phyloP scores from a whole-genome alignment of 108 stramenopile species.

The Conticribra guillardii region DNA sequence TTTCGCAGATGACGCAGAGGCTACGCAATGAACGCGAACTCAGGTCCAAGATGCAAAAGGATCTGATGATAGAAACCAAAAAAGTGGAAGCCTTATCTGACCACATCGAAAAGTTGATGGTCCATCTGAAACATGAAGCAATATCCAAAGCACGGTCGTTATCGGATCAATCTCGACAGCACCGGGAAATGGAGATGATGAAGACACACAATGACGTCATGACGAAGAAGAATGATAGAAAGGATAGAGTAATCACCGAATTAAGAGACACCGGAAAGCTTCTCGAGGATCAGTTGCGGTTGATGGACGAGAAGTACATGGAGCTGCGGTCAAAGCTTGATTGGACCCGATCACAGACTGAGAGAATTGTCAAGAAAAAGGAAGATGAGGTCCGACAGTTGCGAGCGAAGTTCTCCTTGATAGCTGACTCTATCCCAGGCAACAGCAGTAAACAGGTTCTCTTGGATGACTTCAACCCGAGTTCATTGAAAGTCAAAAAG shows the following conservation, averaged over 20 bases:
- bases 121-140: constrained; percentile 79
- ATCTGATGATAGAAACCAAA: constrained; percentile 26
- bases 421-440: background rate
- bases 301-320: constrained; percentile 83
- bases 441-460: background rate
- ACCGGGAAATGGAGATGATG: constrained; percentile 45
- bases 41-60: constrained; percentile 24
- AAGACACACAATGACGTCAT: constrained; percentile 44
- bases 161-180: constrained; percentile 49
- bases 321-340: constrained; percentile 76
- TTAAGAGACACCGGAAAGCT: constrained; percentile 69
- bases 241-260: constrained; percentile 63
- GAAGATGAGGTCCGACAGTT: constrained; percentile 26
- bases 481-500: too few relatives aligned
- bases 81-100: constrained; percentile 64
- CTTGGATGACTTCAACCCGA: background rate
- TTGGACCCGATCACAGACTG: constrained; percentile 57
- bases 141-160: constrained; percentile 58
- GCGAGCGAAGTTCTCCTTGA: constrained; percentile 12
- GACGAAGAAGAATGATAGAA: constrained; percentile 46
- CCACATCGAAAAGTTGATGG: constrained; percentile 81
- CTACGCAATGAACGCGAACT: constrained; percentile 18
- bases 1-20: constrained; percentile 12
- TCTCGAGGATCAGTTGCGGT: constrained; percentile 75
- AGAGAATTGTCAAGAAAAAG: constrained; percentile 37